Percentiles rank a stretch among this genome's conserved stretches.
Conservation (phyloP, 2,329 filamentous ascomycete species). For the Chaetothyriales sp. region DNA sequence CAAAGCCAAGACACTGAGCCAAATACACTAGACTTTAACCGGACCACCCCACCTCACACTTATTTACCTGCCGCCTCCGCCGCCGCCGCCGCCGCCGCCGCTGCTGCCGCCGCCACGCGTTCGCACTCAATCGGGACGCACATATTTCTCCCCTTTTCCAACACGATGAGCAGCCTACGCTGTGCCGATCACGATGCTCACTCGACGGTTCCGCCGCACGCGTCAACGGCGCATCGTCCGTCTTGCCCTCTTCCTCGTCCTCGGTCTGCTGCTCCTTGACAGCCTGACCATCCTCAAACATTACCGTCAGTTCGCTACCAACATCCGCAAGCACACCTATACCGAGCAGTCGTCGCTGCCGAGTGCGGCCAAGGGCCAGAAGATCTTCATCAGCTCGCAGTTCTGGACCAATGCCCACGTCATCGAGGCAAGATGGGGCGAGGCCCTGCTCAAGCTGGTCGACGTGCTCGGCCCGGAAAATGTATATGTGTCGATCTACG, state of each 20-base stretch:
- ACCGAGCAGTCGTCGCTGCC: constrained; percentile 11
- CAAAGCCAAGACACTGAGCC: too few relatives aligned
- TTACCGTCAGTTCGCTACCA: constrained; percentile 13
- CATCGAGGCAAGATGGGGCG: constrained; percentile 48
- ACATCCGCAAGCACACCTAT: constrained; percentile 11
- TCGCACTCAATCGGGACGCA: too few relatives aligned
- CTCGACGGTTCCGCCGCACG: constrained; percentile 7
- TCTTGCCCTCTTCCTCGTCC: constrained; percentile 4
- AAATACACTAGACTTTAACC: too few relatives aligned
- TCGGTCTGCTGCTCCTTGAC: constrained; percentile 11
- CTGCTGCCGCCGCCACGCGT: too few relatives aligned
- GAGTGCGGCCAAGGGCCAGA: constrained; percentile 12
- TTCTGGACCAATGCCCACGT: constrained; percentile 53
- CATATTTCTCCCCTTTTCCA: too few relatives aligned
- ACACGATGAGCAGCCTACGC: background rate
- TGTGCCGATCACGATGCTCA: background rate
- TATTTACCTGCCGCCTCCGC: too few relatives aligned
- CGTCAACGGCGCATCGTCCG: constrained; percentile 7
- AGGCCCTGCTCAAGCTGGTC: constrained; percentile 49
- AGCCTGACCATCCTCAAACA: constrained; percentile 14
- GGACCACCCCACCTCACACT: too few relatives aligned
- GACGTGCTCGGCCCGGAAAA: constrained; percentile 49
- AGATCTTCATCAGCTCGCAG: constrained; percentile 52
- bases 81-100: too few relatives aligned
- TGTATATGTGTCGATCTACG: constrained; percentile 51